phyloP scores from a whole-genome alignment of 1,284 basidiomycete genomes.

The Phenoliferia sp. region DNA sequence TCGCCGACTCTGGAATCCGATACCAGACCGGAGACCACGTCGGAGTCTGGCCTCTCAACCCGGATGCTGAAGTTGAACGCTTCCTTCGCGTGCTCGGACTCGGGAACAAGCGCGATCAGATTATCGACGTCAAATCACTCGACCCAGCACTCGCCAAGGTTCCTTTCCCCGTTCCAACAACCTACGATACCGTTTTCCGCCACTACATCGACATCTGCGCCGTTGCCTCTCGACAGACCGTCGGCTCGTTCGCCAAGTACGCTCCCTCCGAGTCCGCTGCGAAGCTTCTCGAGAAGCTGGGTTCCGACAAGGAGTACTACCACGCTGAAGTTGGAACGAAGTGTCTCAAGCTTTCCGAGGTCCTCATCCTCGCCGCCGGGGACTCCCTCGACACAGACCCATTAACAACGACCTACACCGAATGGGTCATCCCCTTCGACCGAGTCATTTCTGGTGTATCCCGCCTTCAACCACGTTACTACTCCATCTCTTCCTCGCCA shows the following conservation, averaged over 20 bases:
- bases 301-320: slow-evolving; percentile 83
- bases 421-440: slow-evolving; percentile 95
- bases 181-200: slow-evolving; percentile 86
- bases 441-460: slow-evolving; percentile 88
- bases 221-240: slow-evolving; percentile 85
- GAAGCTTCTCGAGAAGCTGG: slow-evolving; percentile 68
- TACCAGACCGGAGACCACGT: slow-evolving; percentile 99
- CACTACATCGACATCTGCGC: slow-evolving; percentile 97
- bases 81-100: slow-evolving; percentile 82
- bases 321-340: slow-evolving; percentile 67
- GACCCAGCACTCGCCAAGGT: slow-evolving; percentile 98
- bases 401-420: slow-evolving; percentile 65
- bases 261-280: slow-evolving; percentile 77
- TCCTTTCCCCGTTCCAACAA: slow-evolving; percentile 95
- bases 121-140: slow-evolving; percentile 88
- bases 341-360: slow-evolving; percentile 83
- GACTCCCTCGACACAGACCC: slow-evolving; percentile 56
- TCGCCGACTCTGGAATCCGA: slow-evolving; percentile 90
- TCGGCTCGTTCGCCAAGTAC: slow-evolving; percentile 79
- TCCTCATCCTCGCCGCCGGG: slow-evolving; percentile 80
- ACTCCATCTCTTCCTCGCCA: slow-evolving; percentile 96
- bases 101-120: slow-evolving; percentile 57
- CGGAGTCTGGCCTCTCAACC: slow-evolving; percentile 93
- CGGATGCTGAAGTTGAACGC: slow-evolving; percentile 85
- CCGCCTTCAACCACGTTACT: slow-evolving; percentile 92